These are phyloP conservation scores for Tolypocladium tropicale DNA, from an alignment of 2,329 filamentous ascomycete species.

Conservation along the genomic window DNA sequence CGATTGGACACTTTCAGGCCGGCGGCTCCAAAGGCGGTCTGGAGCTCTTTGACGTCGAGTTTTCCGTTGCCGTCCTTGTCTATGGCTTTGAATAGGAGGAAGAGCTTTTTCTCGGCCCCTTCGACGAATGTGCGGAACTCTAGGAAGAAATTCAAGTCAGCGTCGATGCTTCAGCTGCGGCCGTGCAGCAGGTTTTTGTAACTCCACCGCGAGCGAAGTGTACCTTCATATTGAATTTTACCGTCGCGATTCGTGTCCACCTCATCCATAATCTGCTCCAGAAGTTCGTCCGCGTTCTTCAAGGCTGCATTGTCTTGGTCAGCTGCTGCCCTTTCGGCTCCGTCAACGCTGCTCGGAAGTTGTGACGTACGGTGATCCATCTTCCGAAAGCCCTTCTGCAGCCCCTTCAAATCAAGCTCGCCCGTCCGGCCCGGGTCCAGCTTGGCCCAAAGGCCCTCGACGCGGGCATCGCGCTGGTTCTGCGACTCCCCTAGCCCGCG, in stretches of 20 bases:
- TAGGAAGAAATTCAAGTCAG: slow-evolving; percentile 22
- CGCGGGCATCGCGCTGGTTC: slow-evolving; percentile 68
- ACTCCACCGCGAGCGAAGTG: slow-evolving; percentile 13
- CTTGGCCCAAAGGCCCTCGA: slow-evolving; percentile 74
- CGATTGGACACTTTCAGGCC: slow-evolving; percentile 69
- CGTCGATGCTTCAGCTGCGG: not conserved
- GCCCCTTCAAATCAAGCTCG: slow-evolving; percentile 71
- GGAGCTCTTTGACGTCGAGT: slow-evolving; percentile 78
- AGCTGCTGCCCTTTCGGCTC: slow-evolving; percentile 7
- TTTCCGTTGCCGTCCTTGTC: slow-evolving; percentile 78
- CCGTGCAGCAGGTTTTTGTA: not conserved
- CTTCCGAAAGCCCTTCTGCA: slow-evolving; percentile 75
- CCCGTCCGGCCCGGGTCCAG: slow-evolving; percentile 70
- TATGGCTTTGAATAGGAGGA: slow-evolving; percentile 72
- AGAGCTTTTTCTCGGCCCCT: slow-evolving; percentile 75
- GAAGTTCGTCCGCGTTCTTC: slow-evolving; percentile 83
- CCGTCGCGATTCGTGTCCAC: slow-evolving; percentile 86
- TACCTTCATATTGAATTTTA: slow-evolving; percentile 84
- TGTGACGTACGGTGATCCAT: slow-evolving; percentile 77
- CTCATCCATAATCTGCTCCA: slow-evolving; percentile 67
- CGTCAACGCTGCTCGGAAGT: not conserved
- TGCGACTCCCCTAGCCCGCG: slow-evolving; percentile 67
- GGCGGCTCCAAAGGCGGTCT: slow-evolving; percentile 63
- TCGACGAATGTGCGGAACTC: slow-evolving; percentile 88
- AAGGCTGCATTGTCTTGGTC: slow-evolving; percentile 37